A percentile compares a stretch with the other conserved stretches of the same genome.
Evolutionary conservation across 2,329 filamentous ascomycete genomes (phyloP).

Genomic region (Teratosphaeria destructans): DNA sequence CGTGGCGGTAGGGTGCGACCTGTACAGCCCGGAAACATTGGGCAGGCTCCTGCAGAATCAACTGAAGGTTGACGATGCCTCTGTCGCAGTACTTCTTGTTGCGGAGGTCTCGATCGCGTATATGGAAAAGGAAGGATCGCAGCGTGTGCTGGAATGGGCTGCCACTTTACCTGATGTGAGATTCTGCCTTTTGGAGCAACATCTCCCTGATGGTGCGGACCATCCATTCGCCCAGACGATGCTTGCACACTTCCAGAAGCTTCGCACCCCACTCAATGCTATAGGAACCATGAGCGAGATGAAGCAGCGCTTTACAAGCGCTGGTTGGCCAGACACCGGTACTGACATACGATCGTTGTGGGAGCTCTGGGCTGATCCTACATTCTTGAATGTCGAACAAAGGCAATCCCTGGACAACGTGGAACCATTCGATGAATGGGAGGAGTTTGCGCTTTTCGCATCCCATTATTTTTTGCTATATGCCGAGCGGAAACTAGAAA

Average conservation of each 20-base stretch:
- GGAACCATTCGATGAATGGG: constrained; percentile 92
- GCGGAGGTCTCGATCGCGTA: constrained; percentile 89
- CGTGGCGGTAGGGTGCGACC: constrained; percentile 69
- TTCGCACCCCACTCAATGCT: constrained; percentile 67
- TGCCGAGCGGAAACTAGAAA: constrained; percentile 40
- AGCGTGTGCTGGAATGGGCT: constrained; percentile 71
- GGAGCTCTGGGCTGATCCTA: constrained; percentile 66
- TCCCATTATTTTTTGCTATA: constrained; percentile 74
- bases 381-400: constrained; percentile 52
- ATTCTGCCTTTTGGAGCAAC: constrained; percentile 81
- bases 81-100: constrained; percentile 57
- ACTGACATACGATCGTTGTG: constrained; percentile 61
- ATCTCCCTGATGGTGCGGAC: constrained; percentile 63
- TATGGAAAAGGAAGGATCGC: constrained; percentile 64
- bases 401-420: constrained; percentile 54
- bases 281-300: constrained; percentile 57
- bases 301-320: constrained; percentile 51
- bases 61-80: constrained; percentile 47
- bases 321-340: constrained; percentile 52
- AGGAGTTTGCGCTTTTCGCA: constrained; percentile 78
- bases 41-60: constrained; percentile 48
- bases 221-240: constrained; percentile 84
- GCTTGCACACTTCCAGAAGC: constrained; percentile 71
- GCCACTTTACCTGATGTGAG: constrained; percentile 58
- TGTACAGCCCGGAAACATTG: constrained; percentile 56